Evolutionary conservation across 2,329 filamentous ascomycete species (phyloP).

Genomic region (Colletotrichum agaves): DNA sequence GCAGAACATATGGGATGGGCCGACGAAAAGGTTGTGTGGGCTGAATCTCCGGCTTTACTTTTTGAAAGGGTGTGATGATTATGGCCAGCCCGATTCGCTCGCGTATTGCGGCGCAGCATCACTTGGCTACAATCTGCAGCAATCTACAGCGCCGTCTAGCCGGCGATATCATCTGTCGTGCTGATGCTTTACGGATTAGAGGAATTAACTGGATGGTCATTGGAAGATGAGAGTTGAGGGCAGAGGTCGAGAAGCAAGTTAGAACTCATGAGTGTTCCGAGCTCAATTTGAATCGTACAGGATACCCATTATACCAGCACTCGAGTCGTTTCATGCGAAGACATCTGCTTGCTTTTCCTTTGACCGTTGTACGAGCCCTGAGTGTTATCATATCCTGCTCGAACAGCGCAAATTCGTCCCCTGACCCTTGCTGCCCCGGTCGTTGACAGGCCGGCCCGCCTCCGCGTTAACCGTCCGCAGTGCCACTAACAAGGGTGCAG

Average conservation of each 20-base stretch:
- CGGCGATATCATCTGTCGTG: too few species aligned
- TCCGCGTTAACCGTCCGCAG: not conserved
- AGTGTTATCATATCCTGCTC: not conserved
- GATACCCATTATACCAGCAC: too few species aligned
- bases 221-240: too few species aligned
- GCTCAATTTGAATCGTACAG: too few species aligned
- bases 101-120: not conserved
- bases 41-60: not conserved
- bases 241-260: too few species aligned
- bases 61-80: not conserved
- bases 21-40: not conserved
- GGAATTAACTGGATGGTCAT: too few species aligned
- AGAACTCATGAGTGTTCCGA: too few species aligned
- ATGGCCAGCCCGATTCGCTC: not conserved
- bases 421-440: not conserved
- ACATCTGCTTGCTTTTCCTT: too few species aligned
- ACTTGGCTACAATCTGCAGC: not conserved
- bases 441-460: slow-evolving; percentile 8
- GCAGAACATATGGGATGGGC: not conserved
- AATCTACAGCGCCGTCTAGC: not conserved
- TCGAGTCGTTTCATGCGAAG: too few species aligned
- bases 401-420: not conserved
- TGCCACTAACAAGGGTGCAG: not conserved
- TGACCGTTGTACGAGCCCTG: not conserved
- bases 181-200: too few species aligned